Evolutionary conservation across 192 early-diverging fungal genomes (phyloP).

Genomic region (Backusella tuberculispora): DNA sequence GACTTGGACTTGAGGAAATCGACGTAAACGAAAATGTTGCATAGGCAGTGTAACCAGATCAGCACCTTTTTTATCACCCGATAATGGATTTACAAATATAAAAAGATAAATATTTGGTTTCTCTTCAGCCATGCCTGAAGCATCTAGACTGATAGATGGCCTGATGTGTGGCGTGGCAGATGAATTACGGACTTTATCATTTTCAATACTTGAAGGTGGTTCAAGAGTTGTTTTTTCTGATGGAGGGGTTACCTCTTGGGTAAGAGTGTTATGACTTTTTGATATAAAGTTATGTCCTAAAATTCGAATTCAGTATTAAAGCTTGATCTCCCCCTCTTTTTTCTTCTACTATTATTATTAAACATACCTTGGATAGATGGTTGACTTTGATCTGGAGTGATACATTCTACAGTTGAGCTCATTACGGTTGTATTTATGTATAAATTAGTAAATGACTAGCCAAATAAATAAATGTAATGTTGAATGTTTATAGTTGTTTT

Average conservation of each 20-base stretch:
- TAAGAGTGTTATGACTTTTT: not conserved
- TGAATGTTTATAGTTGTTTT: no score
- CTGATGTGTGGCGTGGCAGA: not conserved
- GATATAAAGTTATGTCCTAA: not conserved
- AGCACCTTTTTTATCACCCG: constrained; percentile 69
- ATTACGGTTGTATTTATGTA: not conserved
- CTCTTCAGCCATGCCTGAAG: constrained; percentile 22
- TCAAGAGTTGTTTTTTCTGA: not conserved
- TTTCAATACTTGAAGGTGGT: no score
- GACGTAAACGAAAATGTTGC: constrained; percentile 69
- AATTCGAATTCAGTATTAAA: not conserved
- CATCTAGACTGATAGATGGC: constrained; percentile 28
- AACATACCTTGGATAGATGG: not conserved
- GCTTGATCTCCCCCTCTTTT: not conserved
- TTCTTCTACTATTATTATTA: not conserved
- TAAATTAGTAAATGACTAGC: not conserved
- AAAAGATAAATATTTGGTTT: constrained; percentile 64
- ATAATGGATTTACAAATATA: constrained; percentile 76
- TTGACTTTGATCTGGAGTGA: not conserved
- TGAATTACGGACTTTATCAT: not conserved
- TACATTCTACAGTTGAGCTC: not conserved
- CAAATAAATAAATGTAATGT: no score
- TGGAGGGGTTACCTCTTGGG: not conserved
- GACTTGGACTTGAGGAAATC: constrained; percentile 68
- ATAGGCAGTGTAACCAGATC: constrained; percentile 62